Percentiles rank a stretch among this genome's conserved stretches.
phyloP scores from a whole-genome alignment of 345 rosid species.

The Toxicodendron radicans region DNA sequence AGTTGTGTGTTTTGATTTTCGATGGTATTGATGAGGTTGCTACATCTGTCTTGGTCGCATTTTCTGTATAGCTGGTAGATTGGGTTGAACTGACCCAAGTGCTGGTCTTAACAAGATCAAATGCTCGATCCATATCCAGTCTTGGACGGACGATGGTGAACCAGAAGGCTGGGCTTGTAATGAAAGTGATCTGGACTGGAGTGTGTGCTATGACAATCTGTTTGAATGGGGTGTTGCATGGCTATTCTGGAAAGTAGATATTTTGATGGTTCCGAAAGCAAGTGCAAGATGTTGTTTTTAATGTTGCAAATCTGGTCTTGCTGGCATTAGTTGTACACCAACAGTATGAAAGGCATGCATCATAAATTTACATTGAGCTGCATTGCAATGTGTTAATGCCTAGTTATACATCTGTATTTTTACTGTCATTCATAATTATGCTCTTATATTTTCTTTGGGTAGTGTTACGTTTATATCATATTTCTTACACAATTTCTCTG shows the following conservation, averaged over 20 bases:
- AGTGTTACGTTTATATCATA: no score
- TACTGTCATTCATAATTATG: no score
- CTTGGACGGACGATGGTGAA: no score
- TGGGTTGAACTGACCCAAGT: constrained; percentile 12
- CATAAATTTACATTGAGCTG: no score
- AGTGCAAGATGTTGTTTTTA: not conserved
- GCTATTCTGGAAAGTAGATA: no score
- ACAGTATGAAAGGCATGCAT: no score
- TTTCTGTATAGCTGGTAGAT: constrained; percentile 20
- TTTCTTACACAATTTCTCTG: no score
- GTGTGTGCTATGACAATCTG: not conserved
- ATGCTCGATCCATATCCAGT: not conserved
- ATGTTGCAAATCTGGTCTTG: no score
- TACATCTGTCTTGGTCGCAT: not conserved
- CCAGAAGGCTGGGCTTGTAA: not conserved
- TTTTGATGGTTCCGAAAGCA: not conserved
- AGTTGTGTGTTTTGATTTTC: not conserved
- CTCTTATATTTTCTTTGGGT: no score
- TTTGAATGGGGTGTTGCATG: not conserved
- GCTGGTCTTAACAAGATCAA: not conserved
- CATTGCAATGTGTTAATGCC: no score
- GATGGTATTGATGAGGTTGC: constrained; percentile 1
- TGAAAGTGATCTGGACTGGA: not conserved
- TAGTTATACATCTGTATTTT: no score
- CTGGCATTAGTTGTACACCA: no score